Conservation (phyloP, 2,329 filamentous ascomycete species). For the Alternaria sp. region DNA sequence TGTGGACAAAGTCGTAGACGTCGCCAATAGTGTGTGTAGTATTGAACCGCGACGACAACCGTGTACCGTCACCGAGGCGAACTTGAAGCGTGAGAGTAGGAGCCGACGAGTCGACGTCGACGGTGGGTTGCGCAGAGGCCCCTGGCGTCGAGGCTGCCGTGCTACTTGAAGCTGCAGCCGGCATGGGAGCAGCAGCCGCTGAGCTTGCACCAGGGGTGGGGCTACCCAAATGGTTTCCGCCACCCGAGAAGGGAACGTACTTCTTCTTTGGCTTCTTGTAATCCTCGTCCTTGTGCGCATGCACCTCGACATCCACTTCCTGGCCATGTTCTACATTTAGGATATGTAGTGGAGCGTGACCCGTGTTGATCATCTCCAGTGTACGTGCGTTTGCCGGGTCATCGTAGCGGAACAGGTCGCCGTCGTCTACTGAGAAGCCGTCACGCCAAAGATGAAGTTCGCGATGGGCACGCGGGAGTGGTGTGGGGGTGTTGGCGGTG, state of each 20-base stretch:
- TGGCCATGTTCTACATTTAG: conserved; percentile 79
- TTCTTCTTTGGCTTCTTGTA: conserved; percentile 76
- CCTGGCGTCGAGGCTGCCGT: conserved; percentile 38
- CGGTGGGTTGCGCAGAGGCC: conserved; percentile 54
- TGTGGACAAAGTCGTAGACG: conserved; percentile 76
- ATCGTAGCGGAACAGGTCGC: conserved; percentile 78
- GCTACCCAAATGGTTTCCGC: conserved; percentile 77
- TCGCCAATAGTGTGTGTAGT: conserved; percentile 78
- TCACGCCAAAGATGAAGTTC: conserved; percentile 82
- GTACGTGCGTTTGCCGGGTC: conserved; percentile 77
- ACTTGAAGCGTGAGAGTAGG: conserved; percentile 77
- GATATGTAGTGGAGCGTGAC: conserved; percentile 77
- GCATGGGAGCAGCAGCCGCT: conserved; percentile 44
- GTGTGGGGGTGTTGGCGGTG: conserved; percentile 46
- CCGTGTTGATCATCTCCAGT: conserved; percentile 77
- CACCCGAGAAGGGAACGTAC: conserved; percentile 77
- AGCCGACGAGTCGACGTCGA: conserved; percentile 68
- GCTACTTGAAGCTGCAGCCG: conserved; percentile 46
- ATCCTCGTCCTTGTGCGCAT: conserved; percentile 75
- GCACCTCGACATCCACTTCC: conserved; percentile 79
- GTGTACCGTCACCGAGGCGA: conserved; percentile 78
- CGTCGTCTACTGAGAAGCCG: conserved; percentile 86
- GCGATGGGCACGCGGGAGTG: conserved; percentile 67
- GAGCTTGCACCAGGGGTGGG: conserved; percentile 71
- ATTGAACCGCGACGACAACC: conserved; percentile 83